These are phyloP conservation scores for Fusarium austroafricanum DNA, from an alignment of 2,329 filamentous ascomycete genomes.

Conservation along the genomic window DNA sequence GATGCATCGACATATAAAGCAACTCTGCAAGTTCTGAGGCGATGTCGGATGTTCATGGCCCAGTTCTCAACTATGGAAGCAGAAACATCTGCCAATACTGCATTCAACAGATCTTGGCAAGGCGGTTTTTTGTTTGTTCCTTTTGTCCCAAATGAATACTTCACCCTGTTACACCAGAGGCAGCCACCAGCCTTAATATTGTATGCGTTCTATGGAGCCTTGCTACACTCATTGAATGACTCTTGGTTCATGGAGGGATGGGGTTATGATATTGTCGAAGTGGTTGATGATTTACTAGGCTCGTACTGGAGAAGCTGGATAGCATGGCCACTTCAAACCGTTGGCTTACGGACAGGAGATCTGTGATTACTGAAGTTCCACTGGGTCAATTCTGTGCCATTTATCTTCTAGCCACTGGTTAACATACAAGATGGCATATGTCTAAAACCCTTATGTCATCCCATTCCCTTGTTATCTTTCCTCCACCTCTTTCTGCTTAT, in stretches of 20 bases:
- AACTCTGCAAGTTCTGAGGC: neutral
- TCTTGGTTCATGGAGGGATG: constrained; percentile 20
- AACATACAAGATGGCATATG: too few relatives aligned
- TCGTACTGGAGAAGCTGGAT: constrained; percentile 16
- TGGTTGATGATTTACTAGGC: constrained; percentile 5
- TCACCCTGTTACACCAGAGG: constrained; percentile 1
- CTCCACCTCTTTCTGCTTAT: too few relatives aligned
- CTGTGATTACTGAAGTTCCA: too few relatives aligned
- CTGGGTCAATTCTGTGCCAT: too few relatives aligned
- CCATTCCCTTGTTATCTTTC: too few relatives aligned
- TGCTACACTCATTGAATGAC: neutral
- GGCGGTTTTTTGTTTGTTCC: constrained; percentile 1
- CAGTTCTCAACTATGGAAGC: neutral
- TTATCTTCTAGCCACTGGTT: too few relatives aligned
- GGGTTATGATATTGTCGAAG: constrained; percentile 10
- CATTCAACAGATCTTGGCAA: constrained; percentile 3
- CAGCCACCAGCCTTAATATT: constrained; percentile 1
- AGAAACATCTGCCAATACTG: neutral
- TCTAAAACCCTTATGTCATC: too few relatives aligned
- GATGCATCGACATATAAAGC: constrained; percentile 5
- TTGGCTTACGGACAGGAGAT: too few relatives aligned
- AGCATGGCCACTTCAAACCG: constrained; percentile 1
- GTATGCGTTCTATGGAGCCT: constrained; percentile 6
- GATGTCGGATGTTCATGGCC: constrained; percentile 4
- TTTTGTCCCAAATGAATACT: neutral